These are phyloP conservation scores for Oidiodendron maius DNA, from an alignment of 495 filamentous ascomycete genomes.

Conservation along the genomic window DNA sequence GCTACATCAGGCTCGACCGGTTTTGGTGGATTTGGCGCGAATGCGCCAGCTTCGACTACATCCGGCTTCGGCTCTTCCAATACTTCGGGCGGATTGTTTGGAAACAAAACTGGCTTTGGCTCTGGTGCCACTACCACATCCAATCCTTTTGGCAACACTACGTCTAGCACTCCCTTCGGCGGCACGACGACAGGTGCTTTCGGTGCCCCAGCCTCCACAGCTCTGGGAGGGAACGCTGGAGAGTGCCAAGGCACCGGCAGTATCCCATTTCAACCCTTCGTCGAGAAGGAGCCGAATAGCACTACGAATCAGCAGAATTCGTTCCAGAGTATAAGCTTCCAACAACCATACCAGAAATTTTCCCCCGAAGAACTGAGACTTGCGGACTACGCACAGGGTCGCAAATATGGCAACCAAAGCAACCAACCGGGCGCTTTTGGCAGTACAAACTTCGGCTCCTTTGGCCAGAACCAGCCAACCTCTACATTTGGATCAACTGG, in stretches of 20 bases:
- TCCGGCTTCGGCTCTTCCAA: constrained; percentile 31
- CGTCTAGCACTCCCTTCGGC: constrained; percentile 12
- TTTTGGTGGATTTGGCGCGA: constrained; percentile 39
- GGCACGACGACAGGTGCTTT: constrained; percentile 33
- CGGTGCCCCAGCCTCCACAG: constrained; percentile 33
- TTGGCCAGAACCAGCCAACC: constrained; percentile 32
- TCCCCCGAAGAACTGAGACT: constrained; percentile 87
- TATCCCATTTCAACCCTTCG: constrained; percentile 63
- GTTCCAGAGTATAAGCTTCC: constrained; percentile 85
- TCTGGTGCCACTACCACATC: constrained; percentile 20
- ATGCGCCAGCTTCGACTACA: constrained; percentile 21
- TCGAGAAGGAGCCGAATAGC: constrained; percentile 72
- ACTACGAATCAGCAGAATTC: constrained; percentile 53
- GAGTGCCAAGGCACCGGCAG: constrained; percentile 64
- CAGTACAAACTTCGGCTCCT: constrained; percentile 55
- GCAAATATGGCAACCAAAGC: constrained; percentile 72
- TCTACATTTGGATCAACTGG: constrained; percentile 36
- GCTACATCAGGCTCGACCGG: constrained; percentile 35
- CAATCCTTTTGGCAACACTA: constrained; percentile 25
- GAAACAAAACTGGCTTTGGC: constrained; percentile 41
- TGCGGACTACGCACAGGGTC: constrained; percentile 83
- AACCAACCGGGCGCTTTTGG: constrained; percentile 85
- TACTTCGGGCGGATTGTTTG: constrained; percentile 40
- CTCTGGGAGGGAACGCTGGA: constrained; percentile 32
- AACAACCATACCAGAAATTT: constrained; percentile 79